phyloP scores from a whole-genome alignment of 2,329 filamentous ascomycete species.

The Aspergillus brasiliensis region DNA sequence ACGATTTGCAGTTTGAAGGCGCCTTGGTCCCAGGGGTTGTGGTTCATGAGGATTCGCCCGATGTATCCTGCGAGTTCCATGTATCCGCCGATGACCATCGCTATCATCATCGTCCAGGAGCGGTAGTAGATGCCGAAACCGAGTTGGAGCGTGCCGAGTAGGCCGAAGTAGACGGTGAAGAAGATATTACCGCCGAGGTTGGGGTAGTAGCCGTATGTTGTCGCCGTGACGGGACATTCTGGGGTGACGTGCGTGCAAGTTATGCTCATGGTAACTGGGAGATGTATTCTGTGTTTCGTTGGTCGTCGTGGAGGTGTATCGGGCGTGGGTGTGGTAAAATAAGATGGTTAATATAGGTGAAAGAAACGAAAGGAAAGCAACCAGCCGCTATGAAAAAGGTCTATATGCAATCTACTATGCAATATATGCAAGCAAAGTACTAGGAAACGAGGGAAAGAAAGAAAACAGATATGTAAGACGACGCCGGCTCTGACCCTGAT shows the following conservation, averaged over 20 bases:
- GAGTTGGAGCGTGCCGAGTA: constrained; percentile 53
- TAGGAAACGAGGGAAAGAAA: neutral
- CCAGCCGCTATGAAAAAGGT: neutral
- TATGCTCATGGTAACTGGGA: constrained; percentile 21
- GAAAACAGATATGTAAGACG: neutral
- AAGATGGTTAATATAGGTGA: neutral
- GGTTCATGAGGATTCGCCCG: constrained; percentile 56
- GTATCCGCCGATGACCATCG: constrained; percentile 50
- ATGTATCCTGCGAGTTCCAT: constrained; percentile 60
- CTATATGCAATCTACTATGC: neutral
- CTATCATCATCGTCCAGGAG: constrained; percentile 59
- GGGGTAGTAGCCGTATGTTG: constrained; percentile 58
- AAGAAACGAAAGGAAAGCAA: neutral
- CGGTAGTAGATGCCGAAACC: constrained; percentile 53
- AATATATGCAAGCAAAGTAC: neutral
- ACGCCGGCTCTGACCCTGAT: neutral
- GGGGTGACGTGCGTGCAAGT: constrained; percentile 40
- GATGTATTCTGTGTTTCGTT: neutral
- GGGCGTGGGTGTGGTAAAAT: neutral
- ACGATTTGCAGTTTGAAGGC: constrained; percentile 59
- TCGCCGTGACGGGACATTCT: constrained; percentile 49
- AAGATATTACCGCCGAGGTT: constrained; percentile 54
- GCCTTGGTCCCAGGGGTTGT: constrained; percentile 53
- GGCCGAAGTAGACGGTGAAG: constrained; percentile 55
- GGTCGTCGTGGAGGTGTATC: neutral